Evolutionary conservation across 306 rosid species (phyloP), one percentile per base, ranked within the genome.

Genomic region (Trichosanthes cucumerina): DNA sequence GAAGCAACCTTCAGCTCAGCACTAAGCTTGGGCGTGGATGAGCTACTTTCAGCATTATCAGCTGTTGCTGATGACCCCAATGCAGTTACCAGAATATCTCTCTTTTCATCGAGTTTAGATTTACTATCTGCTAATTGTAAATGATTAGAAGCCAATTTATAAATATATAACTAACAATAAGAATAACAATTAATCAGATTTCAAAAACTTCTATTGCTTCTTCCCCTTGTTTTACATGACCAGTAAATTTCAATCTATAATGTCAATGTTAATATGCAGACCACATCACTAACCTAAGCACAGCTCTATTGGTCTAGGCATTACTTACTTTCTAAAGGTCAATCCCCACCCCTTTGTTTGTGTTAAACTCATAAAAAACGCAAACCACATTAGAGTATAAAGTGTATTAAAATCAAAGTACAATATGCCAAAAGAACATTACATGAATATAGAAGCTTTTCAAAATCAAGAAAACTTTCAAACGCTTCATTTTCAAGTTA

Each of bases 1-100:
- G 97, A 92, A 82, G 99, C 88, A 78, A 91, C 89, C 90, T 88
- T 95, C 88, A 92, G 87, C 57, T 92, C 99, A 82, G 91, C 97
- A n/a, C 99, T 95, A 78, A 88, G 82, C 81, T 86, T 85, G 13
- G 96, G 92, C 9, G 97, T 91, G 64, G 96, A 87, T 39, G 91
- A 79, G 65, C 83, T 81, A 81, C 99, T 90, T 79, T 91, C 99
- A 0, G 79, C 90, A 80, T 88, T 86, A 79, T 94, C 91, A 68
- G 90, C 85, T 26, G 91, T 84, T 19, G 92, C 86, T 14, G 97
- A 86, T 73, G 96, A 88, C 75, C 79, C 95, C 71, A 79, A 84
- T 39, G 82, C 85, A 76, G 86, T 83, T 78, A 79, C 81, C 21
- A 86, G 79, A 56, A 57, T 87, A 59, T 89, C 93, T 83, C 84